Evolutionary conservation across 352 stramenopile genomes (phyloP).

Genomic region (Globisporangium takayamanum): DNA sequence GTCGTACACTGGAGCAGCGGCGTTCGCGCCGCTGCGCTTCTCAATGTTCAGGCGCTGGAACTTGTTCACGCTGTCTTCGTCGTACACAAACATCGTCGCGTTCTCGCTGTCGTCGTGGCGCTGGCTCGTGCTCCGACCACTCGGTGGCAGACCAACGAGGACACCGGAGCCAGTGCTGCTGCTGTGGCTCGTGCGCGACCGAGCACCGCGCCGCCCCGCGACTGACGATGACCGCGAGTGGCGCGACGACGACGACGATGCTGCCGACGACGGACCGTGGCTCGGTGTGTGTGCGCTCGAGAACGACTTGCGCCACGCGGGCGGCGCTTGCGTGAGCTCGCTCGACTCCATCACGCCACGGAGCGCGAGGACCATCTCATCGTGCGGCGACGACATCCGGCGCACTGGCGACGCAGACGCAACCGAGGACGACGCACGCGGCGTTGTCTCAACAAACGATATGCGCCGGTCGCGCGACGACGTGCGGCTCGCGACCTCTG

Average conservation of each 20-base stretch:
- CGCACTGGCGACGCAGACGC: constrained; percentile 8
- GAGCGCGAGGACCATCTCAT: constrained; percentile 48
- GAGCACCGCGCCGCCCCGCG: too few relatives aligned
- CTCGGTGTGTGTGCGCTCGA: constrained; percentile 4
- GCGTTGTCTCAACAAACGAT: constrained; percentile 6
- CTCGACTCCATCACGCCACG: constrained; percentile 73
- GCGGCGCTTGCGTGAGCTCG: constrained; percentile 41
- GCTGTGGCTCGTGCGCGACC: background rate
- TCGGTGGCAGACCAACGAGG: background rate
- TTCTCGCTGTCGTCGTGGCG: constrained; percentile 7
- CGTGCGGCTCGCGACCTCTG: constrained; percentile 10
- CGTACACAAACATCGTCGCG: constrained; percentile 44
- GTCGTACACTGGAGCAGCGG: background rate
- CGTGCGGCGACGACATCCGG: constrained; percentile 12
- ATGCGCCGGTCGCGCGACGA: constrained; percentile 1
- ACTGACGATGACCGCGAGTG: constrained; percentile 1
- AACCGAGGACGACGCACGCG: background rate
- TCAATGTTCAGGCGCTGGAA: constrained; percentile 23
- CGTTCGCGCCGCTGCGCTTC: constrained; percentile 2
- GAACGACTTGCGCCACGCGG: constrained; percentile 18
- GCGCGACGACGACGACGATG: constrained; percentile 7
- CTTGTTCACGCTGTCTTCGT: constrained; percentile 32
- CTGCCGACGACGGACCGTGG: constrained; percentile 3
- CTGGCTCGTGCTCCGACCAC: background rate
- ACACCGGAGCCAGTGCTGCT: background rate